A percentile compares a stretch with the other conserved stretches of the same genome.
phyloP scores from a whole-genome alignment of 805 yeast genomes.

The Alloascoidea africana region DNA sequence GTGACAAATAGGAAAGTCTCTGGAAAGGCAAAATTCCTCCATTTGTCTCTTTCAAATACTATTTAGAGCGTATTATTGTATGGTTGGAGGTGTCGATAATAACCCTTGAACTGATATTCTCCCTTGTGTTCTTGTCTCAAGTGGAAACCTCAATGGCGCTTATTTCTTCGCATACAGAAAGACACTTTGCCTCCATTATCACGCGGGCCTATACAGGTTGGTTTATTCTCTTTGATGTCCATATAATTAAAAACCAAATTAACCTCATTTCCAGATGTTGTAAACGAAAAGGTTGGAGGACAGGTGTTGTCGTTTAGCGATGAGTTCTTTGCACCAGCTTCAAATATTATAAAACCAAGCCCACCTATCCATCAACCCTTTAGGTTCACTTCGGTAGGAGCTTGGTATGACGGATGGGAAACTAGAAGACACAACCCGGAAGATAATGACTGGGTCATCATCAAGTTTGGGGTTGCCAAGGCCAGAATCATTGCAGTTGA shows the following conservation, averaged over 20 bases:
- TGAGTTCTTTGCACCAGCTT: constrained; percentile 93
- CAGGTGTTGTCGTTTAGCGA: constrained; percentile 54
- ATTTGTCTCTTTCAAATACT: no score
- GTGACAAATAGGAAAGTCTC: no score
- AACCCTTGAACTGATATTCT: no score
- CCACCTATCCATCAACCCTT: constrained; percentile 74
- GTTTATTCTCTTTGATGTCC: neutral
- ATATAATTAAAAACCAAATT: neutral
- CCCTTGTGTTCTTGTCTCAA: no score
- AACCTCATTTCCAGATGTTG: constrained; percentile 38
- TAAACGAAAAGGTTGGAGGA: constrained; percentile 79
- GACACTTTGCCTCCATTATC: neutral
- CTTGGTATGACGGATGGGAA: constrained; percentile 99
- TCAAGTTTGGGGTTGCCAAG: constrained; percentile 70
- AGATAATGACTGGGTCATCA: constrained; percentile 77
- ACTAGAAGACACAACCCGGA: constrained; percentile 84
- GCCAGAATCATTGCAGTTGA: constrained; percentile 76
- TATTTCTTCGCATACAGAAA: no score
- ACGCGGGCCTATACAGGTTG: neutral
- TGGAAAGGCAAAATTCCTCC: no score
- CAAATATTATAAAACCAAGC: constrained; percentile 66
- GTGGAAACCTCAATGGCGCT: no score
- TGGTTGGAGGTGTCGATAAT: no score
- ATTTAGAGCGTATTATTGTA: no score
- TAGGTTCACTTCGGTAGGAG: constrained; percentile 70